These are phyloP conservation scores for Graphilbum ipis-grandicollis DNA, from an alignment of 2,329 filamentous ascomycete genomes.

Conservation along the genomic window DNA sequence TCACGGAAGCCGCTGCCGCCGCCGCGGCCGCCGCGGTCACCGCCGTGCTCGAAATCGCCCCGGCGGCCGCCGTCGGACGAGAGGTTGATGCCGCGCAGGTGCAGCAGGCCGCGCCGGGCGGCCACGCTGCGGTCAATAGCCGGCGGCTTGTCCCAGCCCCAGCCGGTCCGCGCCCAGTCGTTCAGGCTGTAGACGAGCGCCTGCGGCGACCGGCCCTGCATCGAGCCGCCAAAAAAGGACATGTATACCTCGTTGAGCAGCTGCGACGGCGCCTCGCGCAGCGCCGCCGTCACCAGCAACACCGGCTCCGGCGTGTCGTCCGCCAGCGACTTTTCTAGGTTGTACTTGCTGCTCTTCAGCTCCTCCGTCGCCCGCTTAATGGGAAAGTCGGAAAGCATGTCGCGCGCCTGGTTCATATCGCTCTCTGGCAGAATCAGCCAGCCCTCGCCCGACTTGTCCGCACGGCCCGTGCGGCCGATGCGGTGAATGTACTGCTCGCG, in stretches of 20 bases:
- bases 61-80: background rate
- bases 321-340: slow-evolving; percentile 30
- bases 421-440: slow-evolving; percentile 45
- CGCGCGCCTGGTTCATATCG: slow-evolving; percentile 30
- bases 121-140: slow-evolving; percentile 11
- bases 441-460: slow-evolving; percentile 54
- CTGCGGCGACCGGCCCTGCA: slow-evolving; percentile 15
- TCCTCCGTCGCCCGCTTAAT: slow-evolving; percentile 27
- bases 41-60: background rate
- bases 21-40: background rate
- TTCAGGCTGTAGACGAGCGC: slow-evolving; percentile 32
- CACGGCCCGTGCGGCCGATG: slow-evolving; percentile 53
- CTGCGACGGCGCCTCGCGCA: slow-evolving; percentile 21
- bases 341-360: slow-evolving; percentile 33
- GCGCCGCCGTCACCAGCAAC: slow-evolving; percentile 22
- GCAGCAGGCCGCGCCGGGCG: slow-evolving; percentile 3
- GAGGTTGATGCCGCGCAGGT: slow-evolving; percentile 4
- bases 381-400: slow-evolving; percentile 39
- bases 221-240: slow-evolving; percentile 33
- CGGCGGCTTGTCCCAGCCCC: slow-evolving; percentile 34
- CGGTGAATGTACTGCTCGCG: slow-evolving; percentile 45
- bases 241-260: slow-evolving; percentile 33
- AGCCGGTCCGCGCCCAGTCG: slow-evolving; percentile 29
- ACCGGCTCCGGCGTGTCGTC: slow-evolving; percentile 27
- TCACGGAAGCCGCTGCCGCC: background rate